A percentile compares a stretch with the other conserved stretches of the same genome.
Conservation (phyloP, 2,329 filamentous ascomycete species). For the Penicillium sp. region DNA sequence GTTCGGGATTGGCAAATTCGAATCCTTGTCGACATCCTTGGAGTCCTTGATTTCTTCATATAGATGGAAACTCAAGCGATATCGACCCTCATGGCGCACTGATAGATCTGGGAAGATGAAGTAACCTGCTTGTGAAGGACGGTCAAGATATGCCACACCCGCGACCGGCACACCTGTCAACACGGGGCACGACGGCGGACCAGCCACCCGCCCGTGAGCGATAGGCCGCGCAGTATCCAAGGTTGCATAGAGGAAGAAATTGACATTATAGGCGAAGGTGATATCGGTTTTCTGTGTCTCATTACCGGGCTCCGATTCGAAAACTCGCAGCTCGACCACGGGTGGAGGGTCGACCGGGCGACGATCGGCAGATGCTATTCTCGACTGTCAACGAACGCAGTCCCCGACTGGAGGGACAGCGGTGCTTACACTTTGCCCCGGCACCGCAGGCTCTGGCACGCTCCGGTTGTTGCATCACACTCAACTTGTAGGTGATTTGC, state of each 20-base stretch:
- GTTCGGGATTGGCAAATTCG: slow-evolving; percentile 38
- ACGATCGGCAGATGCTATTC: slow-evolving; percentile 72
- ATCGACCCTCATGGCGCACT: slow-evolving; percentile 90
- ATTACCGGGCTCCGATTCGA: slow-evolving; percentile 56
- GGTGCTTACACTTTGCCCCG: slow-evolving; percentile 78
- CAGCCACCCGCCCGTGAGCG: slow-evolving; percentile 70
- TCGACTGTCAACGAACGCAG: slow-evolving; percentile 2
- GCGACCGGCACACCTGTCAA: slow-evolving; percentile 92
- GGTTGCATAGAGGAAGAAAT: slow-evolving; percentile 95
- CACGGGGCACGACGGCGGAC: slow-evolving; percentile 68
- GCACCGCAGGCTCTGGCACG: slow-evolving; percentile 92
- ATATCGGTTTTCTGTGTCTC: slow-evolving; percentile 62
- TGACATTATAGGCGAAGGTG: slow-evolving; percentile 90
- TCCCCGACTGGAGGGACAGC: neutral
- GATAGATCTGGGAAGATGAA: slow-evolving; percentile 98
- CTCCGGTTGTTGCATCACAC: slow-evolving; percentile 89
- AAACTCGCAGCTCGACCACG: slow-evolving; percentile 85
- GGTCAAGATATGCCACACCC: slow-evolving; percentile 92
- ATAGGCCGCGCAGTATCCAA: slow-evolving; percentile 80
- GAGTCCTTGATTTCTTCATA: slow-evolving; percentile 89
- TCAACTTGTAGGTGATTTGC: slow-evolving; percentile 73
- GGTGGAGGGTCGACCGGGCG: slow-evolving; percentile 92
- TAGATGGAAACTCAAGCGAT: slow-evolving; percentile 83
- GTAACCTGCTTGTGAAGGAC: slow-evolving; percentile 74
- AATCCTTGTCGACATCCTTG: slow-evolving; percentile 65